These are phyloP conservation scores for Meyerozyma smithsonii DNA, from an alignment of 1,139 yeast genomes.

Conservation along the genomic window DNA sequence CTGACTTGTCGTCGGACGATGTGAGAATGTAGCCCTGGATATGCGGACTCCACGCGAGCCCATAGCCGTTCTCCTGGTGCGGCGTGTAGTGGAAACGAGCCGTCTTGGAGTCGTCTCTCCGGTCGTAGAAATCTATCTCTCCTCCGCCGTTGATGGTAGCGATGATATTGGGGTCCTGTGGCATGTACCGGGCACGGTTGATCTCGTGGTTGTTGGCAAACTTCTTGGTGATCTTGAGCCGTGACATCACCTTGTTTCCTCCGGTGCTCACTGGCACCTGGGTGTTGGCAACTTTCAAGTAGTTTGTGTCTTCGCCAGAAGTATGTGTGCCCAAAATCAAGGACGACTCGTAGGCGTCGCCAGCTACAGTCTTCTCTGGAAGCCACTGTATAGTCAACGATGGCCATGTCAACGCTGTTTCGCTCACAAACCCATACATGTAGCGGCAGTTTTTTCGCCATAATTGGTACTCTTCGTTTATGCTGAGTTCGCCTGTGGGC, in stretches of 20 bases:
- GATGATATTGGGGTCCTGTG: conserved; percentile 59
- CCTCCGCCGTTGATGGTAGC: conserved; percentile 83
- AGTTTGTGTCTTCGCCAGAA: conserved; percentile 72
- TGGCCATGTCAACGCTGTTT: conserved; percentile 78
- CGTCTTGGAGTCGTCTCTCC: conserved; percentile 19
- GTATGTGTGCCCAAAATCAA: conserved; percentile 85
- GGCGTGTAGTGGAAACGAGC: conserved; percentile 36
- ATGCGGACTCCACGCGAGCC: conserved; percentile 58
- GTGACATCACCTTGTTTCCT: conserved; percentile 32
- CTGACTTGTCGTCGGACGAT: conserved; percentile 59
- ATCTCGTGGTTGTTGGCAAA: conserved; percentile 53
- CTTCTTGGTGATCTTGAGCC: conserved; percentile 62
- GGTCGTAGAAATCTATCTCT: conserved; percentile 60
- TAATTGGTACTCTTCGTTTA: conserved; percentile 66
- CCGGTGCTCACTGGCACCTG: conserved; percentile 49
- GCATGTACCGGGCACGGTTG: conserved; percentile 80
- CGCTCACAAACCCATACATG: conserved; percentile 78
- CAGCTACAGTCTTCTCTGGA: conserved; percentile 37
- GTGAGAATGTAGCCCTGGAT: conserved; percentile 49
- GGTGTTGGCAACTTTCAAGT: conserved; percentile 69
- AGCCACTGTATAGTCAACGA: conserved; percentile 75
- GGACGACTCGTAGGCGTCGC: conserved; percentile 37
- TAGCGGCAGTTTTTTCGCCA: conserved; percentile 78
- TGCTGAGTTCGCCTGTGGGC: conserved; percentile 29
- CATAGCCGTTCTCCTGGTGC: conserved; percentile 67